Evolutionary conservation across 2,329 filamentous ascomycete species (phyloP), one percentile per base, ranked within the genome.

Genomic region (Chaetomium globosum): DNA sequence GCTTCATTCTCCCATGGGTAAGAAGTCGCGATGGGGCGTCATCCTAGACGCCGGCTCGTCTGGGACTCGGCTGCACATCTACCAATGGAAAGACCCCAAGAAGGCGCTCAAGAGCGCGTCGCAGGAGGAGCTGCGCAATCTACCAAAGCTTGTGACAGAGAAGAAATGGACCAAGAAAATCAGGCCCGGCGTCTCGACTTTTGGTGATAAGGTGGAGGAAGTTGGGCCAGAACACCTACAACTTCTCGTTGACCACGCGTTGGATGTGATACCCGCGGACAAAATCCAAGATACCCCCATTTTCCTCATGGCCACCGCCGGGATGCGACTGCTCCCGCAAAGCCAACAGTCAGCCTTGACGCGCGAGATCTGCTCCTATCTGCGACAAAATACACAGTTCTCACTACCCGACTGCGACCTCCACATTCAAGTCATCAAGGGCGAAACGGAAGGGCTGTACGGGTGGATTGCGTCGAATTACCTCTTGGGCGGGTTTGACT

Each of bases 381-480:
- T 96, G 12, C 87, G 86, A 63, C 80, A 85, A 57, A 88, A 90
- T 64, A 94, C 93, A 1, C 80, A 87, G 4, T 98, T 99, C 73
- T 85, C 89, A 60, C 82, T 99, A 1, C 92, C 93, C n/a, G 92
- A 98, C 75, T 99, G 95, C 80, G 85, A 85, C 66, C 78, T 92
- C 48, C 92, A 98, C 74, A 89, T 99, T 19, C 93, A 97, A 76
- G 92, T 98, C 36, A 99, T 99, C 68, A 87, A 93, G 0, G 95
- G 95, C 52, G 93, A 97, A 77, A 98, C 95, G 0, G 95, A 99
- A 77, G 95, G 93, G 2, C 78, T 99, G 33, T 99, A 98, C 73
- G 95, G 95, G 48, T 99, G 95, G 95, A 90, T 99, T 71, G 94
- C 96, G 8, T 91, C 94, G 61, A 99, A 99, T 75, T 99, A 99